Evolutionary conservation across 768 basidiomycete species (phyloP), one percentile per base, ranked within the genome.

Genomic region (Suillus decipiens): DNA sequence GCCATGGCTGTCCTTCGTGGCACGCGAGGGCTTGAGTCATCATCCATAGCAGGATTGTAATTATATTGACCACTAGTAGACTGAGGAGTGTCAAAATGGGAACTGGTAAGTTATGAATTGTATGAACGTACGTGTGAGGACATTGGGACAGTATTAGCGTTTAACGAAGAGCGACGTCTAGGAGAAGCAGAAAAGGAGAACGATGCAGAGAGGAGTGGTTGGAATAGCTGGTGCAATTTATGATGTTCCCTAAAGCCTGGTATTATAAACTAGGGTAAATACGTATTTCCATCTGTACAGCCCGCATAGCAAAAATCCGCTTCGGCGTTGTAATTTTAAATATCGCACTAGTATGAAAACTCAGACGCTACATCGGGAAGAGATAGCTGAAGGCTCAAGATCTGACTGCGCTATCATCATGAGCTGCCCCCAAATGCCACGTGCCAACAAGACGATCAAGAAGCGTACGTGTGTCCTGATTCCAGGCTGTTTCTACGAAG

Each of bases 1-100:
- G 89, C 89, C 87, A 91, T 89, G 0, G 86, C 82, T 0, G 84
- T 88, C 60, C 88, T 68, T 63, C 80, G 76, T 7, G 81, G 79
- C 12, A 72, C 69, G 66, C 74, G 65, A 36, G 66, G 74, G 1
- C 22, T 14, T 0, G 47, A 31, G 17, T 74, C 73, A n/a, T 74
- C 72, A 61, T 63, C 28, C 51, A 37, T 62, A 45, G 58, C 60
- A 45, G 60, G 0, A 8, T 70, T 63, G 50, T 62, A 7, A 24
- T 62, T 51, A 63, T 70, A 68, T 41, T 64, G 65, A 37, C 65
- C 51, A 36, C 19, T 36, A 59, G 55, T n/a, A 43, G 53, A 6
- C 59, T 62, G 45, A 22, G 59, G 61, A 33, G n/a, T 1, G 61
- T 62, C 34, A 55, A 36, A 45, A 45, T 7, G 22, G 12, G 28